A percentile compares a stretch with the other conserved stretches of the same genome.
Conservation (phyloP, 768 basidiomycete genomes). For the Chalciporus piperatus region DNA sequence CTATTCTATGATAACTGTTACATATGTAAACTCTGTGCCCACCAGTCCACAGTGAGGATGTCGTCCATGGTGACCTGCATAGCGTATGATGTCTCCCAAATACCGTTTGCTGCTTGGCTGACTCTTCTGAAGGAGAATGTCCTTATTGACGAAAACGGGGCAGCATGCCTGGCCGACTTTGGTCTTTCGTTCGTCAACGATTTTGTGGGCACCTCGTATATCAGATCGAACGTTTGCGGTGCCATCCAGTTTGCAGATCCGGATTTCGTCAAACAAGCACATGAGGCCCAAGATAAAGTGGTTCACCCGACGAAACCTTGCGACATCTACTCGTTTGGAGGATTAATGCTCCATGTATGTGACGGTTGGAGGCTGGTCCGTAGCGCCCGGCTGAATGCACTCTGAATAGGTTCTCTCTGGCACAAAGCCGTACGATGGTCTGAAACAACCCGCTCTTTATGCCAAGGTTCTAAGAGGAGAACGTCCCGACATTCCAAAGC, state of each 20-base stretch:
- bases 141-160: conserved; percentile 36
- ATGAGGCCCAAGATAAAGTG: background rate
- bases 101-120: background rate
- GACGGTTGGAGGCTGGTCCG: background rate
- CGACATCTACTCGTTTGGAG: conserved; percentile 33
- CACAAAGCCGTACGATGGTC: conserved; percentile 18
- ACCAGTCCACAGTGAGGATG: conserved; percentile 19
- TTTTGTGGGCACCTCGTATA: conserved; percentile 26
- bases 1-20: background rate
- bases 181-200: conserved; percentile 35
- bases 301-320: conserved; percentile 16
- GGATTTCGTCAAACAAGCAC: conserved; percentile 15
- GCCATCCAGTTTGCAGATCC: conserved; percentile 48
- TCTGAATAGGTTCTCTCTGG: conserved; percentile 18
- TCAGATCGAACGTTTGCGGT: conserved; percentile 36
- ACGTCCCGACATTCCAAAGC: conserved; percentile 11
- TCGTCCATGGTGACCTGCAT: conserved; percentile 38
- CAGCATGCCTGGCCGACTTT: conserved; percentile 49
- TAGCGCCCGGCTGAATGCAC: conserved; percentile 4
- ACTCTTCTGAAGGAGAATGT: conserved; percentile 35
- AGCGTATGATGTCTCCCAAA: conserved; percentile 23
- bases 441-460: background rate
- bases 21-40: background rate
- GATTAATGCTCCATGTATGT: conserved; percentile 34
- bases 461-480: conserved; percentile 5